Base-by-base conservation (phyloP, 2,329 filamentous ascomycete genomes). In the Penicillium sp. region DNA sequence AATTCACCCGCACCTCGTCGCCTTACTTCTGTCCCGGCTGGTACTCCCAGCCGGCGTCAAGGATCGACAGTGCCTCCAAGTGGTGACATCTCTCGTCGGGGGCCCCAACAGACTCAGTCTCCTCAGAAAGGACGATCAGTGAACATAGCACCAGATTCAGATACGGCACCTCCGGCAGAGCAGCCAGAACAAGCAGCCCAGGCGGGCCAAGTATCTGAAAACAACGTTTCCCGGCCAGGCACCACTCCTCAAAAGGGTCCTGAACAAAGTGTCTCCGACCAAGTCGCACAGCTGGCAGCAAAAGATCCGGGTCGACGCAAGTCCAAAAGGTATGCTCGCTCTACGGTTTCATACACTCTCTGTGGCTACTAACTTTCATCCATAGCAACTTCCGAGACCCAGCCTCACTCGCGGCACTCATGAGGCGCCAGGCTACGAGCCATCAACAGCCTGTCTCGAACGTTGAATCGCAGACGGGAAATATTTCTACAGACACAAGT, bases 331-430 rank as follows among this genome's bases (percentile, higher is more conserved):
- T 57, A 57, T 21, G 27, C 4, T 35, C 10, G 15, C 10, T 31
- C 15, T 43, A 8, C 7, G 12, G 12, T 27, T 27, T 12, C 29
- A 9, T 5, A 17, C 12, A 7, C 21, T 54, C 6, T 25, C 7
- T 15, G 3, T 25, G 8, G 5, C 33, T 35, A 37, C 40, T 47
- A 51, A 58, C 6, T n/a, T 47, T 42, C 3, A 17, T 37, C 13
- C 13, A 17, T 17, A 58, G 51, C 33, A 48, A 51, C 17, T 58
- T 37, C 41, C 57, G 47, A 46, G 45, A 59, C 9, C 21, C 10
- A 3, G 13, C 25, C 15, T 56, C 57, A 12, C 13, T 61, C 9
- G 49, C 37, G n/a, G 46, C 37, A 17, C 33, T 59, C 5, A 45
- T 57, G 43, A 54, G n/a, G 25, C 59, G 57, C 35, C 29, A 40